A percentile compares a stretch with the other conserved stretches of the same genome.
Evolutionary conservation across 306 rosid species (phyloP).

Genomic region (Prunus padus): DNA sequence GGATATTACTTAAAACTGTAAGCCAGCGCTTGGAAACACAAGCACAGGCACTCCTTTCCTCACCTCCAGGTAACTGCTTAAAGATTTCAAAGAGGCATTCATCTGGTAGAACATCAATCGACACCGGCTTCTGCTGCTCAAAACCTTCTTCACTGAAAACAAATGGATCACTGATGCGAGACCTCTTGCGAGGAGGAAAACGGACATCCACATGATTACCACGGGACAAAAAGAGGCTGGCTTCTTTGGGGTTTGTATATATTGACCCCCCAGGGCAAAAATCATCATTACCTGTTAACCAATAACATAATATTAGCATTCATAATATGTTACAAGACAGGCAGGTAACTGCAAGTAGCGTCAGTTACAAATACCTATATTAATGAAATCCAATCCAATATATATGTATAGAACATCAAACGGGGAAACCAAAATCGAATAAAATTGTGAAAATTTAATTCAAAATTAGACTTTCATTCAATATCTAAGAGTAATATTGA

Average conservation of each 20-base stretch:
- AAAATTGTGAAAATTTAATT: not conserved
- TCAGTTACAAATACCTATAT: not conserved
- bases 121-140: constrained; percentile 56
- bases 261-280: constrained; percentile 75
- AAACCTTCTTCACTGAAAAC: constrained; percentile 47
- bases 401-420: not conserved
- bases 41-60: constrained; percentile 72
- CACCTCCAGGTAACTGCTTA: constrained; percentile 75
- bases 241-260: constrained; percentile 76
- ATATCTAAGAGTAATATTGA: not conserved
- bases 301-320: constrained; percentile 10
- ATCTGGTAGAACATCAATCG: constrained; percentile 78
- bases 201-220: constrained; percentile 58
- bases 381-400: not conserved
- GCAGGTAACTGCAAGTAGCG: not conserved
- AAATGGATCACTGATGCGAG: constrained; percentile 60
- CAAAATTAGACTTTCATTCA: not conserved
- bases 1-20: constrained; percentile 67
- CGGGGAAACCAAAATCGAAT: not conserved
- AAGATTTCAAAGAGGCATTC: constrained; percentile 95
- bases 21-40: constrained; percentile 93
- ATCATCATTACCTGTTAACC: constrained; percentile 68
- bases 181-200: constrained; percentile 69
- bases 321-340: not conserved
- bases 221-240: constrained; percentile 70